phyloP scores from a whole-genome alignment of 768 basidiomycete species.

The Gloeopeniophorella convolvens region DNA sequence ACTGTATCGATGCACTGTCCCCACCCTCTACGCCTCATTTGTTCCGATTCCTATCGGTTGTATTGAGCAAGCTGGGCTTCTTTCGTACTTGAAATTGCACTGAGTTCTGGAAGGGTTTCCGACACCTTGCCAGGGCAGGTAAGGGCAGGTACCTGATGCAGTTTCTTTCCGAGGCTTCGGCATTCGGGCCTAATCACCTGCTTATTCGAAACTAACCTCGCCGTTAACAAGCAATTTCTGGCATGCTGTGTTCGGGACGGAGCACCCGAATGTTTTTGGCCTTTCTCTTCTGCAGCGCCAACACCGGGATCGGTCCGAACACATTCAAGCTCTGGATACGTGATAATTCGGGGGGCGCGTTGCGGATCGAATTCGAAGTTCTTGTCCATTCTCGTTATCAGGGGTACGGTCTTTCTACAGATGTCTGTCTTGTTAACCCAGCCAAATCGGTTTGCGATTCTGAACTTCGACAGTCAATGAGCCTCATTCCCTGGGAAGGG shows the following conservation, averaged over 20 bases:
- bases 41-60: neutral
- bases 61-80: neutral
- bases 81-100: no score
- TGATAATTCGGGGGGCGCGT: no score
- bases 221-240: no score
- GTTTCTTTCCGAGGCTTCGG: no score
- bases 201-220: no score
- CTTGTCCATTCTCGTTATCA: no score
- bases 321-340: no score
- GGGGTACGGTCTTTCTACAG: no score
- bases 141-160: no score
- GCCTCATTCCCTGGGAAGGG: neutral
- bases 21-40: neutral
- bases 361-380: no score
- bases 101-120: no score
- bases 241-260: neutral
- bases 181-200: neutral
- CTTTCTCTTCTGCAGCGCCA: neutral
- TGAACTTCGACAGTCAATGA: neutral
- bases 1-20: conserved; percentile 1
- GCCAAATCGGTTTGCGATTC: neutral
- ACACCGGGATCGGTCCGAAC: neutral
- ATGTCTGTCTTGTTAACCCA: neutral
- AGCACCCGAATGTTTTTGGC: neutral
- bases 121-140: neutral